Evolutionary conservation across 2,329 filamentous ascomycete species (phyloP).

Genomic region (Podosphaera fusca): DNA sequence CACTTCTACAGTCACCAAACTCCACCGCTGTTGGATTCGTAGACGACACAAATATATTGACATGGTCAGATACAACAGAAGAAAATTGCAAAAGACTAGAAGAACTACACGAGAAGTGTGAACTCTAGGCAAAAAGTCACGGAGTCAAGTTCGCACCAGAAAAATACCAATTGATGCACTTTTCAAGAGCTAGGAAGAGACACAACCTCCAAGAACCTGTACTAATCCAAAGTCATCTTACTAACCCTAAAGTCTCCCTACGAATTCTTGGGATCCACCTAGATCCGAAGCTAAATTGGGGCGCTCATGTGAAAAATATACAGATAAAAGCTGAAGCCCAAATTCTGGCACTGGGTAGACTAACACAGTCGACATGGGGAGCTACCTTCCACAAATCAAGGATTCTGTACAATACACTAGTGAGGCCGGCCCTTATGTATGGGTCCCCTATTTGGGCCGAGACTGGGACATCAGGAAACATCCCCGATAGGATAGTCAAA

Average conservation of each 20-base stretch:
- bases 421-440: too few species aligned
- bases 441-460: too few species aligned
- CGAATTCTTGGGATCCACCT: neutral
- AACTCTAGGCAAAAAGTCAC: neutral
- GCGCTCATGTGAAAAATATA: neutral
- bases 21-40: too few species aligned
- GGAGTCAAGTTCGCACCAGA: neutral
- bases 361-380: neutral
- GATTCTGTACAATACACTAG: too few species aligned
- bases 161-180: neutral
- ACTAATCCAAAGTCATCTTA: neutral
- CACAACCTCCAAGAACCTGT: neutral
- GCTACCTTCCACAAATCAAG: too few species aligned
- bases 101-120: neutral
- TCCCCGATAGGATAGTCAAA: too few species aligned
- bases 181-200: neutral
- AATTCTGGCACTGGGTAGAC: neutral
- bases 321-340: neutral
- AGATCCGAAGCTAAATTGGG: neutral
- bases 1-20: too few species aligned
- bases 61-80: too few species aligned
- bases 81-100: neutral
- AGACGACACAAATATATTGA: too few species aligned
- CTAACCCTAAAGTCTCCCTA: neutral
- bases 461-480: neutral